Evolutionary conservation across 1,139 yeast genomes (phyloP).

Genomic region (Pichia sp.): DNA sequence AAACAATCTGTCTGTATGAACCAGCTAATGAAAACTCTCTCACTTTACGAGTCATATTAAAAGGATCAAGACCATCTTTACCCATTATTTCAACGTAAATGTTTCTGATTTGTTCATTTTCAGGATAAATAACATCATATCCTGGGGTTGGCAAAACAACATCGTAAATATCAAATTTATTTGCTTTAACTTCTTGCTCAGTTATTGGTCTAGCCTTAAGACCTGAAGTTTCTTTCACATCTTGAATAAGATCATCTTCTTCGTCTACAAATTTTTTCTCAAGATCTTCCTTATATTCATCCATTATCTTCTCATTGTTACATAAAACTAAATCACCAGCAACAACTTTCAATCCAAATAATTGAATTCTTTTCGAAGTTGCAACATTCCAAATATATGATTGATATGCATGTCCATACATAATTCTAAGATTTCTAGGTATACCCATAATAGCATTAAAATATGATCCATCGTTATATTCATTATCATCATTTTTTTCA

Average conservation of each 20-base stretch:
- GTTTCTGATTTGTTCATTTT: constrained; percentile 49
- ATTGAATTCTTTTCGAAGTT: constrained; percentile 67
- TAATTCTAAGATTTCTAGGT: constrained; percentile 84
- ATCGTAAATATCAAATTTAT: constrained; percentile 65
- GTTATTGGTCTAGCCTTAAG: constrained; percentile 65
- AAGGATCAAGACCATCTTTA: constrained; percentile 75
- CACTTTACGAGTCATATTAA: constrained; percentile 73
- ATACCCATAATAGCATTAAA: constrained; percentile 82
- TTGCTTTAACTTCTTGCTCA: constrained; percentile 57
- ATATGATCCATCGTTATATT: constrained; percentile 44
- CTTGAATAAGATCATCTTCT: constrained; percentile 56
- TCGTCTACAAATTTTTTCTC: constrained; percentile 14
- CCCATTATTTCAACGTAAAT: constrained; percentile 72
- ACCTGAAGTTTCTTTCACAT: constrained; percentile 46
- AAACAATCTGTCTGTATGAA: constrained; percentile 70
- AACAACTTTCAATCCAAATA: constrained; percentile 62
- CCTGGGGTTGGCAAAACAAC: constrained; percentile 95
- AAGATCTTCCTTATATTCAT: constrained; percentile 16
- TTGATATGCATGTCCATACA: constrained; percentile 97
- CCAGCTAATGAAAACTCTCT: constrained; percentile 91
- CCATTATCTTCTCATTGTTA: constrained; percentile 29
- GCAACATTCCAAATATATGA: constrained; percentile 90
- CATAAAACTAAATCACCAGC: constrained; percentile 71
- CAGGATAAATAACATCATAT: constrained; percentile 77
- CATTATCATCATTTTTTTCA: constrained; percentile 39